Conservation (phyloP, 2,329 filamentous ascomycete genomes). For the Chrysosphaeria jannelii region DNA sequence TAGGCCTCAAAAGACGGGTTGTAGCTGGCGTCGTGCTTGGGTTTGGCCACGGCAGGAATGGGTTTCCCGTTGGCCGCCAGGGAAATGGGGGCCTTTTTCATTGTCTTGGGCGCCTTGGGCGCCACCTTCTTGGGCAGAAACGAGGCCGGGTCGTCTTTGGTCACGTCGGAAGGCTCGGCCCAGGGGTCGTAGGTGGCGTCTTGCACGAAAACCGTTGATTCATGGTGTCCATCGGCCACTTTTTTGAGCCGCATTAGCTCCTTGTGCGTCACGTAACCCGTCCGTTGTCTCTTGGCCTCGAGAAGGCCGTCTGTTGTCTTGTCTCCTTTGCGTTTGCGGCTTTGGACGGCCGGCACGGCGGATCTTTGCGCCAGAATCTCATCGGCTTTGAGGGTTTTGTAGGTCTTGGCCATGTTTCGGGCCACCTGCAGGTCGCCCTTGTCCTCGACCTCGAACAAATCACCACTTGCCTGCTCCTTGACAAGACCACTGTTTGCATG, state of each 20-base stretch:
- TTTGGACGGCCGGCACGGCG: slow-evolving; percentile 45
- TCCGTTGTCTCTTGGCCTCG: slow-evolving; percentile 43
- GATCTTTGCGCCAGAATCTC: slow-evolving; percentile 75
- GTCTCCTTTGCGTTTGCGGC: slow-evolving; percentile 42
- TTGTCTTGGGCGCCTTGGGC: slow-evolving; percentile 41
- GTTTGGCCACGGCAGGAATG: slow-evolving; percentile 49
- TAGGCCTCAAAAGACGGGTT: slow-evolving; percentile 77
- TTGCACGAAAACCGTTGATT: slow-evolving; percentile 20
- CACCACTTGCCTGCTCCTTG: slow-evolving; percentile 49
- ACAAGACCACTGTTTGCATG: slow-evolving; percentile 64
- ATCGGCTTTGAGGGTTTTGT: slow-evolving; percentile 62
- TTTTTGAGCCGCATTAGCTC: slow-evolving; percentile 51
- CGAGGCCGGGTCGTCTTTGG: slow-evolving; percentile 11
- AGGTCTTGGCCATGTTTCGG: slow-evolving; percentile 23
- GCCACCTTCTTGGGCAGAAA: slow-evolving; percentile 37
- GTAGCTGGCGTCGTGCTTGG: slow-evolving; percentile 64
- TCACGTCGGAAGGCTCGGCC: slow-evolving; percentile 13
- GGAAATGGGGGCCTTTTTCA: slow-evolving; percentile 51
- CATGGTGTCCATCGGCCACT: slow-evolving; percentile 44
- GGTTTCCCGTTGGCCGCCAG: slow-evolving; percentile 56
- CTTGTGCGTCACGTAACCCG: slow-evolving; percentile 55
- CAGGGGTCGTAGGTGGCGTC: slow-evolving; percentile 55
- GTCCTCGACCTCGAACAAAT: slow-evolving; percentile 65
- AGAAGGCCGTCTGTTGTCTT: slow-evolving; percentile 46
- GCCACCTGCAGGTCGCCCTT: slow-evolving; percentile 36